A percentile compares a stretch with the other conserved stretches of the same genome.
phyloP scores from a whole-genome alignment of 2,329 filamentous ascomycete species.

The Ceratocystis alfenasii region DNA sequence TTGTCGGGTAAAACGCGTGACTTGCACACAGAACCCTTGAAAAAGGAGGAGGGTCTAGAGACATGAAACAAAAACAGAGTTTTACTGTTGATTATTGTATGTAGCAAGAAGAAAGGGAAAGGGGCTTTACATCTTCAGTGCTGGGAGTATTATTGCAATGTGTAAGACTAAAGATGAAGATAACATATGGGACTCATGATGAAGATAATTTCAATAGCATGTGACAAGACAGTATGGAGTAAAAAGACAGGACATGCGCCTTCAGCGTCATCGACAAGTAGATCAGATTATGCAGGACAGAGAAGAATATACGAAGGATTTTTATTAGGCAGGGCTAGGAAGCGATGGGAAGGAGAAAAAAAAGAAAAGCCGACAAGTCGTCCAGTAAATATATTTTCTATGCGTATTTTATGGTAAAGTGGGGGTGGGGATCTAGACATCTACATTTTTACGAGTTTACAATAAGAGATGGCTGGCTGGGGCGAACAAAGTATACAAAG shows the following conservation, averaged over 20 bases:
- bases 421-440: not conserved
- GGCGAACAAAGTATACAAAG: not conserved
- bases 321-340: not conserved
- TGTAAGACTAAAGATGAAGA: not conserved
- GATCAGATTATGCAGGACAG: slow-evolving; percentile 9
- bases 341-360: no score
- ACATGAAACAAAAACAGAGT: not conserved
- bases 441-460: no score
- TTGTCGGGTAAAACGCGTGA: not conserved
- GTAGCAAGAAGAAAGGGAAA: not conserved
- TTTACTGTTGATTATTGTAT: not conserved
- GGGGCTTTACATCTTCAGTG: not conserved
- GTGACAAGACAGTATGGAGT: not conserved
- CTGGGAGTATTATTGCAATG: not conserved
- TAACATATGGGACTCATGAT: no score
- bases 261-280: not conserved
- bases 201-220: not conserved
- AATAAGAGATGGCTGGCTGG: not conserved
- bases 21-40: not conserved
- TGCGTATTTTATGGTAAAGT: not conserved
- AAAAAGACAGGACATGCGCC: not conserved
- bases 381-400: no score
- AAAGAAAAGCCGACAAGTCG: no score
- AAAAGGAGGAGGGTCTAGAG: not conserved
- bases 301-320: not conserved